Base-by-base conservation (phyloP, 179 eudicot species). In the Kewa caespitosa region DNA sequence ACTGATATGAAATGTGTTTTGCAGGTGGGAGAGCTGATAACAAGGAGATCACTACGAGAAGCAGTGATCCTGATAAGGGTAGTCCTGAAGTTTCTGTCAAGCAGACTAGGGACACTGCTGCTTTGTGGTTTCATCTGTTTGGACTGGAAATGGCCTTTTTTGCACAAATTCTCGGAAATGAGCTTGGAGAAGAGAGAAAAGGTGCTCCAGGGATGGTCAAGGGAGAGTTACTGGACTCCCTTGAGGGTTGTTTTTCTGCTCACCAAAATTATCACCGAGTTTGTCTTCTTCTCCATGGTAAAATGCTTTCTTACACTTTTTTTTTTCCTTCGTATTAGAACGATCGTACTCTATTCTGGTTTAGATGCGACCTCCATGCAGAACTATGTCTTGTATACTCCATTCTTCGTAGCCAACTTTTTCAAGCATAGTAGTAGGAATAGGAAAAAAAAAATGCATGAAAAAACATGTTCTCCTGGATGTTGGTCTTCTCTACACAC, bases 171-270 rank as follows among this genome's bases (percentile, higher is more conserved):
- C 59, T 63, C 85, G 20, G 79, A 84, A 65, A 32, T 84, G 73
- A 72, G 74, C 33, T 76, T 84, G 81, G 79, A 72, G 4, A 79
- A 79, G 54, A 69, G 87, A 57, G 85, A 84, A 8, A 74, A 72
- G 22, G 46, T 93, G 32, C 86, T 93, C 8, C 86, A 90, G 69
- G 86, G 67, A 67, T 93, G 98, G 98, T 91, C 95, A 9, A 86
- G n/a, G 65, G 80, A 83, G 41, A 84, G 80, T 48, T 78, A 68
- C 42, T 81, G 83, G 81, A 79, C 82, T 23, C 34, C 79, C 33
- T 65, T 84, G 8, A 69, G 75, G 57, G 74, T 76, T 76, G 78
- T 64, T 18, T 79, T 76, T 76, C 33, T 83, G 22, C 43, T 83
- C 37, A 31, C 76, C 76, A 83, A 76, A 80, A 73, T 76, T 39